Evolutionary conservation across 2,329 filamentous ascomycete genomes (phyloP), one percentile per base, ranked within the genome.

Genomic region (Colletotrichum phormii): DNA sequence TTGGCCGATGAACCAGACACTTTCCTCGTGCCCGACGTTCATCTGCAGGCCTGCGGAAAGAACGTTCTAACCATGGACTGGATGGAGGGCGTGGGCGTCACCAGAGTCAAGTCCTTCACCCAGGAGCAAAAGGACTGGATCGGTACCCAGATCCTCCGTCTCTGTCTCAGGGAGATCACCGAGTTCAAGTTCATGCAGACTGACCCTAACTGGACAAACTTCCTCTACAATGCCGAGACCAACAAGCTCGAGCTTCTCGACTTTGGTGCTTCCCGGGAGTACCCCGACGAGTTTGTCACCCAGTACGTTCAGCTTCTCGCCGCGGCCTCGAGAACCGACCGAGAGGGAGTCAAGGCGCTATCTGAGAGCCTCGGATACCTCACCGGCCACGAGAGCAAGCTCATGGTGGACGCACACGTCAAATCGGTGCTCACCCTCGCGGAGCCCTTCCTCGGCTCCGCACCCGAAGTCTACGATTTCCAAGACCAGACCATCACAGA

Each of bases 101-200:
- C 97, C 12, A 94, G 95, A 75, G 88, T 95, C 67, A 87, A 89
- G 57, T 88, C 88, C 18, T 92, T 98, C 71, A 92, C 89, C 0
- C 96, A 98, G 80, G 87, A 90, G 63, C 95, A 98, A 82, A 91
- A 93, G 73, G 95, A 99, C 85, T 98, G 95, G 94, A 97, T 99
- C 78, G 97, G 97, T 65, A 97, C 95, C 0, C 94, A 98, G 78
- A 94, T 98, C 76, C 89, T 98, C 64, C 93, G 95, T 4, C 91
- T 99, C 12, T 98, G 95, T 80, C 89, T 98, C 51, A 92, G 95
- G 71, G 97, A 98, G 84, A 96, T 98, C 77, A 92, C 92, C 75
- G 95, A 98, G 82, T 98, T 98, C 89, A 92, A 89, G 73, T 98
- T 97, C 85, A 99, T 99, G 97, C 97, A 99, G 84, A 99, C 97